Base-by-base conservation (phyloP, 2,329 filamentous ascomycete species). In the Ophiostoma australiae region DNA sequence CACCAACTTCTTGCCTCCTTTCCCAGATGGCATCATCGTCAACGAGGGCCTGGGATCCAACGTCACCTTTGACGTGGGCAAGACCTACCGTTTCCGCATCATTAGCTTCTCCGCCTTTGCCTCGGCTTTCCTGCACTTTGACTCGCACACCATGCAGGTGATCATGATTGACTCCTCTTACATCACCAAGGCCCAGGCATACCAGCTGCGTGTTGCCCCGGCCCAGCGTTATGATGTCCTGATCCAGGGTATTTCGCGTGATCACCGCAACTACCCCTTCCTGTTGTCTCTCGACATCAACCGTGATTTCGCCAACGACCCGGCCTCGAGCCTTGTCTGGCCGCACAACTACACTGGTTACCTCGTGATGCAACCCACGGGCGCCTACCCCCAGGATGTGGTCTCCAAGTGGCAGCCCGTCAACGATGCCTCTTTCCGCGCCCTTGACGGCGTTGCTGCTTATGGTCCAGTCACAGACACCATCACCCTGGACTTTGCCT, bases 351-450 rank as follows among this genome's bases (percentile, higher is more conserved):
- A 78, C 72, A 84, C 83, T 0, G 83, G 82, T 4, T 78, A 82
- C 71, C 77, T 85, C 6, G 77, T 84, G 23, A 80, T 80, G 73
- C 76, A 82, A 70, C 69, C 75, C 0, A 73, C 73, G 20, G 75
- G 77, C 39, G 73, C 78, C 20, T 76, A 76, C 55, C 73, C 74
- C 52, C 72, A 74, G 27, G 76, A 80, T 4, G 75, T 78, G 4
- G 78, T 83, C 23, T 67, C 77, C 20, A 72, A 74, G 23, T 83
- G 79, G 75, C 72, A 85, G 58, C 88, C 89, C 1, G 85, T 86
- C 71, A 88, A 93, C 75, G 90, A 92, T 74, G 82, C 86, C 41
- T 80, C 79, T 1, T 84, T 92, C 11, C 80, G 85, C 23, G 86
- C 90, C 0, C 79, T 84, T 63, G 86, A 90, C 74, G 61, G 61